Evolutionary conservation across 257 asterid genomes (phyloP).

Genomic region (Solanum rostratum): DNA sequence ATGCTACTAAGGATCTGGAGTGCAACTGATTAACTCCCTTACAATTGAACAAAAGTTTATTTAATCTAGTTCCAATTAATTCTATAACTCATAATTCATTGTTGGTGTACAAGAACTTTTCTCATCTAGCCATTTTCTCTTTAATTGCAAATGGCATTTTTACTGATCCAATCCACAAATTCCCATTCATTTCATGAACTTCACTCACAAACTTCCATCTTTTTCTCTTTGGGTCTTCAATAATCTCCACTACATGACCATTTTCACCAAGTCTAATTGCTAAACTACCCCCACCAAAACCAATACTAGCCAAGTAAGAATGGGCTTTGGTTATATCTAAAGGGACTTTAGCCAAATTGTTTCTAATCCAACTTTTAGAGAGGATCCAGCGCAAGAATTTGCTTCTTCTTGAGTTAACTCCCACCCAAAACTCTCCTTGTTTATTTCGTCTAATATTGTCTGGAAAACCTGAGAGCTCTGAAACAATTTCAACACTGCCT

Average conservation of each 20-base stretch:
- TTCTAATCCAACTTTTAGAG: conserved; percentile 37
- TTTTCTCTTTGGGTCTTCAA: conserved; percentile 22
- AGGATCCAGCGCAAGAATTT: conserved; percentile 28
- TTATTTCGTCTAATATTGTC: conserved; percentile 50
- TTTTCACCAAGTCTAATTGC: conserved; percentile 38
- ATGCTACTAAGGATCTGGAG: neutral
- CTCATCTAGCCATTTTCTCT: neutral
- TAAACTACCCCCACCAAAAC: conserved; percentile 22
- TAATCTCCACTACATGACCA: conserved; percentile 33
- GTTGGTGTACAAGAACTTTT: neutral
- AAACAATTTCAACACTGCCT: conserved; percentile 23
- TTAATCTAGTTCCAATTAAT: neutral
- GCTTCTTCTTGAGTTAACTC: conserved; percentile 32
- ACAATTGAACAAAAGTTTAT: neutral
- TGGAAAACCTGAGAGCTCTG: conserved; percentile 50
- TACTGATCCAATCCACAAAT: conserved; percentile 71
- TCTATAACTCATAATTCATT: neutral
- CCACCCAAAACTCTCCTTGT: conserved; percentile 75
- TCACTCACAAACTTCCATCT: conserved; percentile 59
- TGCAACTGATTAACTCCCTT: neutral
- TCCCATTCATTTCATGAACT: conserved; percentile 38
- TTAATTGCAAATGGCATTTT: conserved; percentile 26
- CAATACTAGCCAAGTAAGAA: conserved; percentile 4
- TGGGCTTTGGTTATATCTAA: conserved; percentile 27
- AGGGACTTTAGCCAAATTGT: conserved; percentile 16